Evolutionary conservation across 495 filamentous ascomycete genomes (phyloP).

Genomic region (Extremus antarcticus): DNA sequence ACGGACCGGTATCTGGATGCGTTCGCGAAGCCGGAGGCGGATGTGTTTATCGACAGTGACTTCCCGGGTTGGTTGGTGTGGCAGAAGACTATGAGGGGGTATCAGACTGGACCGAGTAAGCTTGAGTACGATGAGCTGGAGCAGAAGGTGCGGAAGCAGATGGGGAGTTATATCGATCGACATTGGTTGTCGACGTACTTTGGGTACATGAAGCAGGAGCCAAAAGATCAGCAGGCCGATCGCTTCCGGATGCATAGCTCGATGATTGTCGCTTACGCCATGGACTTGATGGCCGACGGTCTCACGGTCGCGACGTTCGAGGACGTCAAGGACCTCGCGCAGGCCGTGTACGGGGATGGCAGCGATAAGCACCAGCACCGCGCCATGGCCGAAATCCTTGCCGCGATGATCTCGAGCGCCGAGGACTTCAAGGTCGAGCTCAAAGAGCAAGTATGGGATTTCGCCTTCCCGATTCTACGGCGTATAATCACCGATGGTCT

Average conservation of each 20-base stretch:
- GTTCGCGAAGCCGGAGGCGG: conserved; percentile 68
- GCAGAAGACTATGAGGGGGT: conserved; percentile 72
- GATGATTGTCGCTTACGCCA: conserved; percentile 73
- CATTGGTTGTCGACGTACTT: conserved; percentile 86
- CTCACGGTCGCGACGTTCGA: conserved; percentile 66
- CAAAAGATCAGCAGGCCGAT: conserved; percentile 69
- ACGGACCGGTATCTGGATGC: conserved; percentile 64
- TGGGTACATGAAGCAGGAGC: conserved; percentile 90
- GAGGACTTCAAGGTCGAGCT: conserved; percentile 57
- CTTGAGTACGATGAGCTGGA: conserved; percentile 79
- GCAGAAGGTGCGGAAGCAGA: conserved; percentile 59
- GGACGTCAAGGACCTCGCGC: conserved; percentile 74
- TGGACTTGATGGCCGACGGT: conserved; percentile 72
- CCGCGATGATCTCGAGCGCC: conserved; percentile 66
- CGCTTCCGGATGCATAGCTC: conserved; percentile 81
- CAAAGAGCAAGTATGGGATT: conserved; percentile 70
- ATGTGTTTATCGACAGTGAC: conserved; percentile 85
- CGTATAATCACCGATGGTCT: conserved; percentile 78
- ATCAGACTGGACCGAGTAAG: conserved; percentile 56
- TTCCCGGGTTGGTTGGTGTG: conserved; percentile 97
- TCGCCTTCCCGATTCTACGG: conserved; percentile 78
- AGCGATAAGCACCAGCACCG: conserved; percentile 97
- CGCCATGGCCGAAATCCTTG: conserved; percentile 88
- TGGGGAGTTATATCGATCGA: conserved; percentile 66
- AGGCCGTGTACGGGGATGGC: conserved; percentile 73